phyloP scores from a whole-genome alignment of 495 filamentous ascomycete genomes.

The Neurospora sp. region DNA sequence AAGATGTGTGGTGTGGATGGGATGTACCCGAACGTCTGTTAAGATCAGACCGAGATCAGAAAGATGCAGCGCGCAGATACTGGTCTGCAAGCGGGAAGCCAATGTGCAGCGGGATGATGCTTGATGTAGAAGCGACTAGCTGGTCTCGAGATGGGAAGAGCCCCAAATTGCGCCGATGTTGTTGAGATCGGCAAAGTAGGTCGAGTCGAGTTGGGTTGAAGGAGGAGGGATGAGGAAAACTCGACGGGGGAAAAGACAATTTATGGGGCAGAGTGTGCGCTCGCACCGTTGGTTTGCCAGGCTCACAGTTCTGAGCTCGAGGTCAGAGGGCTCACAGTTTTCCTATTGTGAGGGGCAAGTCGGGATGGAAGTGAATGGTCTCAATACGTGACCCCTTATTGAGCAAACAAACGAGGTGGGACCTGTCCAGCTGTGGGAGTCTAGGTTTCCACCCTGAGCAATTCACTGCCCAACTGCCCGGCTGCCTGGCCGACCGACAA shows the following conservation, averaged over 20 bases:
- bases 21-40: not conserved
- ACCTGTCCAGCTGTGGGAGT: not conserved
- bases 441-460: not conserved
- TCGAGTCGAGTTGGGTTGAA: not conserved
- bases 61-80: not conserved
- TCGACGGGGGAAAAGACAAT: not conserved
- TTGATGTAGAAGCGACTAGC: not conserved
- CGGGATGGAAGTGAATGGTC: not conserved
- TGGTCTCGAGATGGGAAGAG: not conserved
- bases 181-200: not conserved
- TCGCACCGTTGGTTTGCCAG: not conserved
- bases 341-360: not conserved
- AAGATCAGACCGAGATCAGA: not conserved
- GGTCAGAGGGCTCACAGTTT: not conserved
- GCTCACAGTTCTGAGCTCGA: not conserved
- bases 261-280: not conserved
- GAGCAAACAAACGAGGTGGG: not conserved
- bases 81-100: not conserved
- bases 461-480: not conserved
- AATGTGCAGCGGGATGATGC: not conserved
- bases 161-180: not conserved
- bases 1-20: not conserved
- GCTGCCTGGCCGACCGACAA: not conserved
- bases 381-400: not conserved
- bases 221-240: not conserved